Evolutionary conservation across 2,329 filamentous ascomycete genomes (phyloP).

Genomic region (Exutisphaerella laricina): DNA sequence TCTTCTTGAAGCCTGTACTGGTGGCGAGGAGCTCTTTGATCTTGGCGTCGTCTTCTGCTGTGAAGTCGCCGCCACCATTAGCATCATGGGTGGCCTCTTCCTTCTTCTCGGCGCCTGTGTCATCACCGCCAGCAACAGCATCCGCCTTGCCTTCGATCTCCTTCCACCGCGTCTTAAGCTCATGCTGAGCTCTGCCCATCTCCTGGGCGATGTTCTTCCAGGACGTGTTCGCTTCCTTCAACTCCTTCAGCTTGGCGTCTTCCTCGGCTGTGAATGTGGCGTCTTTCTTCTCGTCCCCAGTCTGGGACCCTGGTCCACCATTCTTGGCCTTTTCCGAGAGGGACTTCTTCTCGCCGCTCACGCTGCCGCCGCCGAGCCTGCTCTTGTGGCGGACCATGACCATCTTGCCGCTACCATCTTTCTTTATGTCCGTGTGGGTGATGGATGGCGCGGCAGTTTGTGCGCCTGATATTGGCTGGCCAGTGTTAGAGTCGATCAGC

Average conservation of each 20-base stretch:
- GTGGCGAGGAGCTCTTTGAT: conserved; percentile 35
- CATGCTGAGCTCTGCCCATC: conserved; percentile 6
- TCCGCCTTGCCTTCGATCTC: conserved; percentile 12
- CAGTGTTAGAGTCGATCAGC: conserved; percentile 28
- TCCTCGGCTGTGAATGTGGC: conserved; percentile 33
- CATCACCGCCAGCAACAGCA: neutral
- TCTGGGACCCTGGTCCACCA: conserved; percentile 2
- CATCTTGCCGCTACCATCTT: conserved; percentile 23
- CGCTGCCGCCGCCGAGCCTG: neutral
- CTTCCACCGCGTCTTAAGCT: conserved; percentile 12
- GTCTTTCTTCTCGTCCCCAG: conserved; percentile 6
- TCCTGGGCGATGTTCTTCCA: conserved; percentile 16
- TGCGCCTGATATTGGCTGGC: conserved; percentile 22
- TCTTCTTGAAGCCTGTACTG: conserved; percentile 30
- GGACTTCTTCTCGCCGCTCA: neutral
- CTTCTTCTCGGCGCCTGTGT: conserved; percentile 3
- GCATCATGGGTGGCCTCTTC: conserved; percentile 2
- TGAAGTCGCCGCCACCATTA: conserved; percentile 18
- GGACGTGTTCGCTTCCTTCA: conserved; percentile 10
- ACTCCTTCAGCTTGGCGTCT: conserved; percentile 35
- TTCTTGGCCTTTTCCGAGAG: neutral
- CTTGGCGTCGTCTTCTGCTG: conserved; percentile 37
- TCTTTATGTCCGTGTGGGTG: conserved; percentile 25
- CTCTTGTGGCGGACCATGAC: conserved; percentile 25
- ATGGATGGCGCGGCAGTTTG: conserved; percentile 4